phyloP scores from a whole-genome alignment of 352 stramenopile species.

The Pythium diclinum region DNA sequence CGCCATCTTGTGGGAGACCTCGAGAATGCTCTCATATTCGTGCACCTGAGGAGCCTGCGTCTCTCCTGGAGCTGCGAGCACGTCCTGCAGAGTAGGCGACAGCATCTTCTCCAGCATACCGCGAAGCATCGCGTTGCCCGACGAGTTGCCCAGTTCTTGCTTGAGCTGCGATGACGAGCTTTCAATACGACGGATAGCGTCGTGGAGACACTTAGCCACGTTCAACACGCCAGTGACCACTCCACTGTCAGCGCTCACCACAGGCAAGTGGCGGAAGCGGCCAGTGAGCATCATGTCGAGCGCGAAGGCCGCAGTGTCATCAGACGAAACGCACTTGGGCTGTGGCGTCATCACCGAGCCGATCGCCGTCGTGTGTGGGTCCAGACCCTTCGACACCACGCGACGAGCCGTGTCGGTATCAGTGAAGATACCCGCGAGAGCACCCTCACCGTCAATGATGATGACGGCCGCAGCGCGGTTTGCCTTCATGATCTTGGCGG shows the following conservation, averaged over 20 bases:
- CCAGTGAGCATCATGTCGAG: constrained; percentile 86
- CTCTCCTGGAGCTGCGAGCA: constrained; percentile 60
- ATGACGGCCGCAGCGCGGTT: constrained; percentile 92
- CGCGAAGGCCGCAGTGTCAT: constrained; percentile 80
- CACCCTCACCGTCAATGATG: constrained; percentile 84
- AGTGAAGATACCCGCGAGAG: constrained; percentile 93
- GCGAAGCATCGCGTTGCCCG: constrained; percentile 56
- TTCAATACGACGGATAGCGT: constrained; percentile 97
- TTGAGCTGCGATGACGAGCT: constrained; percentile 75
- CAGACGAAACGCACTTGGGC: constrained; percentile 75
- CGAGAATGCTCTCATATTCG: constrained; percentile 60
- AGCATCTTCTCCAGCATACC: constrained; percentile 88
- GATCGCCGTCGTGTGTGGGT: constrained; percentile 64
- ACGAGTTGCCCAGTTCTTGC: constrained; percentile 66
- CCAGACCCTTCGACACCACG: constrained; percentile 73
- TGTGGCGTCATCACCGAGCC: constrained; percentile 83
- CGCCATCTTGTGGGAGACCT: constrained; percentile 76
- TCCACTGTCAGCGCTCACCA: constrained; percentile 78
- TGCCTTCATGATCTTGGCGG: constrained; percentile 88
- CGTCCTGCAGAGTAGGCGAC: constrained; percentile 76
- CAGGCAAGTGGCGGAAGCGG: constrained; percentile 96
- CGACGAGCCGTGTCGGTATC: constrained; percentile 87
- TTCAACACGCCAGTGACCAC: constrained; percentile 95
- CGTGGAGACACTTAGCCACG: constrained; percentile 98
- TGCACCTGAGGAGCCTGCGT: constrained; percentile 73